Percentiles rank a stretch among this genome's conserved stretches.
These are phyloP conservation scores for Vicia faba DNA, from an alignment of 306 rosid species.

Conservation along the genomic window DNA sequence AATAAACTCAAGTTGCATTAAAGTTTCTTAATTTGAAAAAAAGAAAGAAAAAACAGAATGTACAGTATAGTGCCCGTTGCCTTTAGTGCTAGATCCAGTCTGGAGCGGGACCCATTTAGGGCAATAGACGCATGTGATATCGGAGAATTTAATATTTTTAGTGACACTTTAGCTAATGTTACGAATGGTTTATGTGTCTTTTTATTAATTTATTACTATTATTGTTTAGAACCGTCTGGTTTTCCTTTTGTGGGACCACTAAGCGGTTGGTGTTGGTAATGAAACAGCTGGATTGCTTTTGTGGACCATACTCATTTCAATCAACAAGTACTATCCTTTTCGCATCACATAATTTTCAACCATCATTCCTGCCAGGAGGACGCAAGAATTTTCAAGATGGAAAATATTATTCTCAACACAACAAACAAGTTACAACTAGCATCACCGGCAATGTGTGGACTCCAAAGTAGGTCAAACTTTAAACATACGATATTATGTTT, in stretches of 20 bases:
- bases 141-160: neutral
- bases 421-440: constrained; percentile 4
- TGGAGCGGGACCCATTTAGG: constrained; percentile 53
- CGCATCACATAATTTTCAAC: constrained; percentile 39
- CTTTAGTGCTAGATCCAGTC: constrained; percentile 45
- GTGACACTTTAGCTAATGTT: constrained; percentile 17
- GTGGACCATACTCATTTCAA: constrained; percentile 32
- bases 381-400: constrained; percentile 1
- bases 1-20: neutral
- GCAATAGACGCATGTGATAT: constrained; percentile 50
- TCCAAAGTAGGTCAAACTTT: too few relatives aligned
- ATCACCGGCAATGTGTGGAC: constrained; percentile 40
- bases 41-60: constrained; percentile 14
- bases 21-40: neutral
- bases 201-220: neutral
- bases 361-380: constrained; percentile 31
- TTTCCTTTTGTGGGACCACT: constrained; percentile 22
- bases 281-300: constrained; percentile 53
- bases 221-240: neutral
- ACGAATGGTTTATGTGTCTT: constrained; percentile 4
- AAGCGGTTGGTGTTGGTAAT: constrained; percentile 26
- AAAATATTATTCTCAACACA: neutral
- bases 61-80: neutral
- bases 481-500: too few relatives aligned
- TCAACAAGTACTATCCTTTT: constrained; percentile 32